Evolutionary conservation across 2,329 filamentous ascomycete genomes (phyloP), one percentile per base, ranked within the genome.

Genomic region (Ophiostoma novo-ulmi): DNA sequence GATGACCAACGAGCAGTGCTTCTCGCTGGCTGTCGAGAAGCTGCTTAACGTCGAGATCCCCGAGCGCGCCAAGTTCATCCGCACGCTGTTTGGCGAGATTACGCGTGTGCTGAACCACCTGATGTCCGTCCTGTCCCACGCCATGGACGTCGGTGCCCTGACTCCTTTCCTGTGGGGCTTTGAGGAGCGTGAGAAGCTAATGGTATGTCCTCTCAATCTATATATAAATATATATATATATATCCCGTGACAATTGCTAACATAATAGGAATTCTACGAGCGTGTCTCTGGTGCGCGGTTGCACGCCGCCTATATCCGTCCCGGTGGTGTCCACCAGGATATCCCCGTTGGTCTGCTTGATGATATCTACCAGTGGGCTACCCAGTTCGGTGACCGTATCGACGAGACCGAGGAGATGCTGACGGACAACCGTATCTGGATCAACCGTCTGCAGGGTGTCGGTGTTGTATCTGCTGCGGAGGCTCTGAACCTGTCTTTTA

Each of bases 1-100:
- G 96, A 99, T 99, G 95, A 99, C 95, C 78, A 99, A 99, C 82
- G 95, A 99, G 86, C 95, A 99, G 83, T 97, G 93, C 79, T 99
- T 93, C 82, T 89, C 93, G 52, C 87, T 99, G 75, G 95, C 93
- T 26, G 94, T 98, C 70, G 95, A 99, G 87, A 99, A 99, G 86
- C 87, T 99, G 73, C 85, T 99, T 77, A 99, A 99, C 81, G 85
- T 99, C 75, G 96, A 99, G 80, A 92, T 99, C 74, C 95, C 95
- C 35, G 91, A 95, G 75, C 87, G 95, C 78, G 95, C 95, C 77
- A 98, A 99, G 85, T 99, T 90, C 85, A 99, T 99, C 79, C 88
- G 95, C 75, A 98, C 94, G 44, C 0, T 99, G 83, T 99, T 99
- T 80, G 95, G 88, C 76, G 95, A 99, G 80, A 91, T 99, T 76